These are phyloP conservation scores for Eremochloa ophiuroides DNA, from an alignment of 176 grass and related monocot species.

Conservation along the genomic window DNA sequence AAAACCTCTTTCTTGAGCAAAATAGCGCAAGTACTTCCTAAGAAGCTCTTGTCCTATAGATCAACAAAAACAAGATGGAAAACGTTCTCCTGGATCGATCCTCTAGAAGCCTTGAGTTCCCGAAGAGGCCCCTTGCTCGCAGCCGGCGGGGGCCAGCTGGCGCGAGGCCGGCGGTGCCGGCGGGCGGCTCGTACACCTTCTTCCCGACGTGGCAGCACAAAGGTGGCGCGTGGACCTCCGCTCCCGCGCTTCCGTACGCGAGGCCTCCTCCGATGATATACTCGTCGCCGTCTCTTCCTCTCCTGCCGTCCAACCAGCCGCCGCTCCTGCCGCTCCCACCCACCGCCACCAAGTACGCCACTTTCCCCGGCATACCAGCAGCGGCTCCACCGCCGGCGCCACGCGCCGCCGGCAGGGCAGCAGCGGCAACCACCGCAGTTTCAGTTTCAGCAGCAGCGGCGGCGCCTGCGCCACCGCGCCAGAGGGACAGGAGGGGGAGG, in stretches of 20 bases:
- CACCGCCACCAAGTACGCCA: slow-evolving; percentile 25
- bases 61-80: slow-evolving; percentile 34
- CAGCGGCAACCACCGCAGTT: background rate
- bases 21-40: background rate
- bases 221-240: slow-evolving; percentile 33
- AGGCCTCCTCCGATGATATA: slow-evolving; percentile 21
- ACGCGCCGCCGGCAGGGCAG: background rate
- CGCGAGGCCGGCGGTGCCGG: background rate
- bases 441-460: background rate
- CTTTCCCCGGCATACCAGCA: slow-evolving; percentile 5
- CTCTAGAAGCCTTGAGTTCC: slow-evolving; percentile 32
- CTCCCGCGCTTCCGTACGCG: background rate
- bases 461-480: background rate
- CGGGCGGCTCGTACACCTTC: background rate
- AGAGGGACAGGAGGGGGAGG: slow-evolving; percentile 38
- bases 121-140: slow-evolving; percentile 7
- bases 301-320: slow-evolving; percentile 47
- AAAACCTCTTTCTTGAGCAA: background rate
- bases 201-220: background rate
- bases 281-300: slow-evolving; percentile 45
- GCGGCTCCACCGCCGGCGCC: background rate
- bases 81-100: slow-evolving; percentile 46
- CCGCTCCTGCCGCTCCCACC: slow-evolving; percentile 63
- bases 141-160: background rate
- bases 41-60: background rate